phyloP scores from a whole-genome alignment of 2,329 filamentous ascomycete species.

The Aspergillus ochraceus region DNA sequence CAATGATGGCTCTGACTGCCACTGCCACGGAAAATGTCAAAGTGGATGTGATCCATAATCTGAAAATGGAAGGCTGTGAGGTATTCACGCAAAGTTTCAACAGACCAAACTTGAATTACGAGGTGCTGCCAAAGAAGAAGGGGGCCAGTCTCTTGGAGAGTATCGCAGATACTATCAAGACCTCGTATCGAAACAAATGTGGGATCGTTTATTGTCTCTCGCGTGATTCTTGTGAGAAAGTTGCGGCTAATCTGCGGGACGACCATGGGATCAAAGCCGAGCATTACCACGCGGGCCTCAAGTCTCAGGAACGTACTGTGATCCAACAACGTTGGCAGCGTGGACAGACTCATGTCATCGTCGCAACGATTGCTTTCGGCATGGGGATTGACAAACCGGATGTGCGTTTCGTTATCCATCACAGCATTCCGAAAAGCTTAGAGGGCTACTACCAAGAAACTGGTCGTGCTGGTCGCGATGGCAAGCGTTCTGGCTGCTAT shows the following conservation, averaged over 20 bases:
- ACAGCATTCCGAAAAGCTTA: slow-evolving; percentile 87
- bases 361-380: slow-evolving; percentile 96
- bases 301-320: slow-evolving; percentile 63
- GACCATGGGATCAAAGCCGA: slow-evolving; percentile 68
- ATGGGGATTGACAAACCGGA: slow-evolving; percentile 99
- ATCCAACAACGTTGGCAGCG: slow-evolving; percentile 82
- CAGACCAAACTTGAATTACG: slow-evolving; percentile 88
- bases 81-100: slow-evolving; percentile 94
- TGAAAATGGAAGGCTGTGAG: slow-evolving; percentile 77
- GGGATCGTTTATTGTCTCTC: slow-evolving; percentile 95
- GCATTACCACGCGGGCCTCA: slow-evolving; percentile 84
- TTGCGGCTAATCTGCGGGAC: slow-evolving; percentile 67
- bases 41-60: slow-evolving; percentile 84
- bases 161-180: slow-evolving; percentile 63
- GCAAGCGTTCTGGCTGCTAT: slow-evolving; percentile 82
- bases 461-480: slow-evolving; percentile 89
- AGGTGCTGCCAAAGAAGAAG: slow-evolving; percentile 72
- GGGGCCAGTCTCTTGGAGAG: slow-evolving; percentile 53
- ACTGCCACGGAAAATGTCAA: slow-evolving; percentile 94
- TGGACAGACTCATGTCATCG: slow-evolving; percentile 80
- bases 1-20: slow-evolving; percentile 91
- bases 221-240: slow-evolving; percentile 75
- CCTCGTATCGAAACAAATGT: slow-evolving; percentile 68
- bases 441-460: slow-evolving; percentile 99
- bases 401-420: slow-evolving; percentile 94